Conservation (phyloP, 1,139 yeast species). For the Diutina pseudorugosa region DNA sequence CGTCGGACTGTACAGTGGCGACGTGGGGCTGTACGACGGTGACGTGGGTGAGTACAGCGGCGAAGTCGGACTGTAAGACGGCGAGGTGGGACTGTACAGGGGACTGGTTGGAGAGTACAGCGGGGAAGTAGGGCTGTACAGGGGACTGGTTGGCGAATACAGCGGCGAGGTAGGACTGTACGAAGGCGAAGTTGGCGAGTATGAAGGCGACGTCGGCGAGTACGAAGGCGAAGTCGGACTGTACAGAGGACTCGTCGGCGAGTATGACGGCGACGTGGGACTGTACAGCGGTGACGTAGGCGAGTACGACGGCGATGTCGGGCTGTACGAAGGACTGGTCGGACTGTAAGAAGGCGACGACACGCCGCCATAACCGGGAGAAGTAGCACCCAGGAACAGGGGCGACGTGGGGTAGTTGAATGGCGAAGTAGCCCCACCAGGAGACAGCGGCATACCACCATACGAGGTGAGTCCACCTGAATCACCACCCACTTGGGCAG, state of each 20-base stretch:
- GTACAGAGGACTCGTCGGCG: conserved; percentile 68
- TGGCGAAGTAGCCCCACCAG: conserved; percentile 46
- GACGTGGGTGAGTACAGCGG: conserved; percentile 9
- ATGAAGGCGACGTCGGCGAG: conserved; percentile 58
- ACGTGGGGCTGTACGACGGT: conserved; percentile 7
- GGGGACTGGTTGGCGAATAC: conserved; percentile 65
- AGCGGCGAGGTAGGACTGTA: conserved; percentile 56
- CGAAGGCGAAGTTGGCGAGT: conserved; percentile 58
- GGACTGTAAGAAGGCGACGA: conserved; percentile 47
- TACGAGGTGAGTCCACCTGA: conserved; percentile 91
- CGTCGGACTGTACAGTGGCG: conserved; percentile 5
- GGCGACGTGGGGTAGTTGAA: conserved; percentile 44
- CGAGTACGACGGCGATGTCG: conserved; percentile 43
- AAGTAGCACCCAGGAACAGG: conserved; percentile 27
- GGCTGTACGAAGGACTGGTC: conserved; percentile 48
- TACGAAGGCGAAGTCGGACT: conserved; percentile 61
- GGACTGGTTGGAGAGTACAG: conserved; percentile 44
- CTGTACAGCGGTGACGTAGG: conserved; percentile 67
- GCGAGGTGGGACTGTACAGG: conserved; percentile 17
- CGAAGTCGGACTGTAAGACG: conserved; percentile 8
- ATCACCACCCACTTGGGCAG: conserved; percentile 71
- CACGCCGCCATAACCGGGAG: conserved; percentile 49
- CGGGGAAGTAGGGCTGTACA: conserved; percentile 55
- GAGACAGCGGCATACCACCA: conserved; percentile 45
- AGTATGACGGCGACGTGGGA: conserved; percentile 60